phyloP scores from a whole-genome alignment of 208 protist genomes.

The Leishmania major region DNA sequence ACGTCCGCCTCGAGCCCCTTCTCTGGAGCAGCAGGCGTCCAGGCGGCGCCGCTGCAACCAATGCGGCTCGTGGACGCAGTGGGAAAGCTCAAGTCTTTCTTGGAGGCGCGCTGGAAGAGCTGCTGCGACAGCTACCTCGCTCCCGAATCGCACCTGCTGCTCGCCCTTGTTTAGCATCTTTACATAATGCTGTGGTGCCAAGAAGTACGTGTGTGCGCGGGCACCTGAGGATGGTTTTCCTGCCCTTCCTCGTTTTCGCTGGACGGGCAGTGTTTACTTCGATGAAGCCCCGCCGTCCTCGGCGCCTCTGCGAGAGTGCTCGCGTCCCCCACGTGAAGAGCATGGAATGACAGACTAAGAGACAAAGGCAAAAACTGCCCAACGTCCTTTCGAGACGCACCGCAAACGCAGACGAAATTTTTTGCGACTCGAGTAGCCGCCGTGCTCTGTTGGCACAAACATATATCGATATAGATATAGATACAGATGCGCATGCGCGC shows the following conservation, averaged over 20 bases:
- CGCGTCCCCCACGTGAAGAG: background rate
- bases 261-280: background rate
- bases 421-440: background rate
- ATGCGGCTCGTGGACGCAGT: slow-evolving; percentile 27
- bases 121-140: slow-evolving; percentile 46
- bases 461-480: background rate
- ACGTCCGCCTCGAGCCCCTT: background rate
- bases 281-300: background rate
- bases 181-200: background rate
- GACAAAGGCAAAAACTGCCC: background rate
- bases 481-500: too few relatives aligned
- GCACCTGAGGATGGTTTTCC: background rate
- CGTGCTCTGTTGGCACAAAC: background rate
- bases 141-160: slow-evolving; percentile 49
- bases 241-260: background rate
- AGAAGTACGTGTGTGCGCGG: background rate
- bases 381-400: background rate
- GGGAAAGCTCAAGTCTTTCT: slow-evolving; percentile 24
- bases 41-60: background rate
- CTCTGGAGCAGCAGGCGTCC: background rate
- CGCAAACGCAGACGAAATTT: background rate
- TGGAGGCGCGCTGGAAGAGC: slow-evolving; percentile 22
- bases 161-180: slow-evolving; percentile 16
- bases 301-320: background rate
- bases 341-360: background rate